These are phyloP conservation scores for Zoysia pacifica DNA, from an alignment of 176 grass and related monocot genomes.

Conservation along the genomic window DNA sequence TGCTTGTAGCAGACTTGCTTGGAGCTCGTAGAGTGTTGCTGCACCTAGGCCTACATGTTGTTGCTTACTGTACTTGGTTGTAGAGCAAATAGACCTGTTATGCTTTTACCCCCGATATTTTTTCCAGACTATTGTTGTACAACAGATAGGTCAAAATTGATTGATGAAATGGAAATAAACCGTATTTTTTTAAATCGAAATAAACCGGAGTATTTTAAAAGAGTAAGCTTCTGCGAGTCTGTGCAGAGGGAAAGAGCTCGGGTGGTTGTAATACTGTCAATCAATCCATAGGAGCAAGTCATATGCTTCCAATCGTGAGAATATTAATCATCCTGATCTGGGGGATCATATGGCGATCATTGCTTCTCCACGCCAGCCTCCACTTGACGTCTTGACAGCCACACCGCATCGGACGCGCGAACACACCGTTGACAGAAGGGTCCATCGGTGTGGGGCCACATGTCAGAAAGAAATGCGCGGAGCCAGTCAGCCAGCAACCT, in stretches of 20 bases:
- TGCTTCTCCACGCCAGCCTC: neutral
- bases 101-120: neutral
- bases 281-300: neutral
- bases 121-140: neutral
- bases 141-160: neutral
- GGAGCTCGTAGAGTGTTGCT: neutral
- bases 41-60: neutral
- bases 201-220: no score
- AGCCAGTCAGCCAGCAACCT: conserved; percentile 1
- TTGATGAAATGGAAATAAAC: neutral
- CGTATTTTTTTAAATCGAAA: neutral
- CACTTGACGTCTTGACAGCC: neutral
- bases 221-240: no score
- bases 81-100: conserved; percentile 3
- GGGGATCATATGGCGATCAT: neutral
- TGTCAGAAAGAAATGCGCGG: neutral
- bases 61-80: neutral
- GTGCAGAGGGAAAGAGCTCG: no score
- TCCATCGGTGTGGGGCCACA: neutral
- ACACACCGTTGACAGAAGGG: neutral
- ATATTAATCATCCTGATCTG: neutral
- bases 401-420: neutral
- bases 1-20: neutral
- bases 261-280: neutral
- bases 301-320: neutral